Evolutionary conservation across 495 filamentous ascomycete genomes (phyloP).

Genomic region (Neurospora tetraspora): DNA sequence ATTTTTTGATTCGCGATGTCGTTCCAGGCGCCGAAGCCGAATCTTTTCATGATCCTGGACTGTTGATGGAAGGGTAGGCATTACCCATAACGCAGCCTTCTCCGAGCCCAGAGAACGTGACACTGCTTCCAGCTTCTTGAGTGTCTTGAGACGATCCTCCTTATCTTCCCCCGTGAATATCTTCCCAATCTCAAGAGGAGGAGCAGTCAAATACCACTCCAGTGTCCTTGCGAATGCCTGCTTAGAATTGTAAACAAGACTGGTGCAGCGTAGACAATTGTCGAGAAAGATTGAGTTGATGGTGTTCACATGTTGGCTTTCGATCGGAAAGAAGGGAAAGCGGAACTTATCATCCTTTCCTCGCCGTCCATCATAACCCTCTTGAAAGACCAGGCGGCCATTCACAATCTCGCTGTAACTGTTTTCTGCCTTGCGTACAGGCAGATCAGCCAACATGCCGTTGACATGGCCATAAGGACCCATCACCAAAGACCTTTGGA

Average conservation of each 20-base stretch:
- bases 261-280: constrained; percentile 14
- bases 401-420: constrained; percentile 25
- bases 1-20: not conserved
- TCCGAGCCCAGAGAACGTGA: constrained; percentile 16
- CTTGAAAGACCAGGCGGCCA: constrained; percentile 6
- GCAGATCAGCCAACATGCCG: constrained; percentile 27
- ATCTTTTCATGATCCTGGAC: not conserved
- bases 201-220: constrained; percentile 22
- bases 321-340: constrained; percentile 30
- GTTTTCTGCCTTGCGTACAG: constrained; percentile 29
- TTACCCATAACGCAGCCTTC: constrained; percentile 6
- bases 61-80: not conserved
- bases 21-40: not conserved
- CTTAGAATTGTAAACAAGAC: constrained; percentile 20
- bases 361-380: constrained; percentile 6
- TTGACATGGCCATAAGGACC: constrained; percentile 5
- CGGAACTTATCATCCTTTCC: constrained; percentile 24
- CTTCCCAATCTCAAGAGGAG: constrained; percentile 11
- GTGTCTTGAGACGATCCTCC: constrained; percentile 6
- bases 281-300: constrained; percentile 37
- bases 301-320: constrained; percentile 23
- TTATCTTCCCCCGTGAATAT: not conserved
- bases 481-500: not conserved
- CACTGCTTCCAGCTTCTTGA: constrained; percentile 19
- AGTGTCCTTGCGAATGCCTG: constrained; percentile 15